Percentiles rank a stretch among this genome's conserved stretches.
phyloP scores from a whole-genome alignment of 495 filamentous ascomycete species.

The Oleoguttula mirabilis region DNA sequence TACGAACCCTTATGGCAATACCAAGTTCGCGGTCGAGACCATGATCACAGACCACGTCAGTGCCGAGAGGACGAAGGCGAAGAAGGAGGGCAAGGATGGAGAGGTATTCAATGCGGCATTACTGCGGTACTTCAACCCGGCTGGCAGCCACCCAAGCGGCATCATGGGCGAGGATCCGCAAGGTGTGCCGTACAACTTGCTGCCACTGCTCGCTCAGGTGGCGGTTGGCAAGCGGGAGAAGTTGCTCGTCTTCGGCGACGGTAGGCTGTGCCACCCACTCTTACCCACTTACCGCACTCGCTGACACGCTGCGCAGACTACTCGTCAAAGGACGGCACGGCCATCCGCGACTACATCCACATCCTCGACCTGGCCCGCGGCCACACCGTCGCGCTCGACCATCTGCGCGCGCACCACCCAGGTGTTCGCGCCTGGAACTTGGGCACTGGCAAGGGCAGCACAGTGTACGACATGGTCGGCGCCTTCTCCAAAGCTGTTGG shows the following conservation, averaged over 20 bases:
- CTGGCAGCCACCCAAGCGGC: constrained; percentile 84
- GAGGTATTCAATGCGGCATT: constrained; percentile 88
- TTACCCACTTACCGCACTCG: background rate
- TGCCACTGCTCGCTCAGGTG: constrained; percentile 88
- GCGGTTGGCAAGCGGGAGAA: constrained; percentile 92
- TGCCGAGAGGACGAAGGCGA: constrained; percentile 70
- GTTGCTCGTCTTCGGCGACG: constrained; percentile 85
- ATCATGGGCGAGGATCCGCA: constrained; percentile 98
- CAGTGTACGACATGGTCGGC: constrained; percentile 94
- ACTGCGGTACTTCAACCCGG: constrained; percentile 95
- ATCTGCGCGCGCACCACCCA: constrained; percentile 78
- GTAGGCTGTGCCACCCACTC: constrained; percentile 44
- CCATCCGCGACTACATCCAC: constrained; percentile 67
- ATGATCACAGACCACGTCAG: constrained; percentile 86
- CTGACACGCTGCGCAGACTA: constrained; percentile 56
- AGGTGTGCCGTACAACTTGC: constrained; percentile 89
- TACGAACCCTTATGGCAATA: constrained; percentile 94
- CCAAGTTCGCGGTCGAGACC: constrained; percentile 80
- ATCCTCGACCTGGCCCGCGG: constrained; percentile 82
- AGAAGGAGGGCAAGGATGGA: constrained; percentile 63
- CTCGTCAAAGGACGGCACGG: constrained; percentile 60
- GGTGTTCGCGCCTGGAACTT: constrained; percentile 95
- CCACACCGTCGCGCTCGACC: constrained; percentile 82
- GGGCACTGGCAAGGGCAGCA: constrained; percentile 88
- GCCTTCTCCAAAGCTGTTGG: constrained; percentile 84